Evolutionary conservation across 2,329 filamentous ascomycete species (phyloP), one percentile per base, ranked within the genome.

Genomic region (Colletotrichum gloeosporioides): DNA sequence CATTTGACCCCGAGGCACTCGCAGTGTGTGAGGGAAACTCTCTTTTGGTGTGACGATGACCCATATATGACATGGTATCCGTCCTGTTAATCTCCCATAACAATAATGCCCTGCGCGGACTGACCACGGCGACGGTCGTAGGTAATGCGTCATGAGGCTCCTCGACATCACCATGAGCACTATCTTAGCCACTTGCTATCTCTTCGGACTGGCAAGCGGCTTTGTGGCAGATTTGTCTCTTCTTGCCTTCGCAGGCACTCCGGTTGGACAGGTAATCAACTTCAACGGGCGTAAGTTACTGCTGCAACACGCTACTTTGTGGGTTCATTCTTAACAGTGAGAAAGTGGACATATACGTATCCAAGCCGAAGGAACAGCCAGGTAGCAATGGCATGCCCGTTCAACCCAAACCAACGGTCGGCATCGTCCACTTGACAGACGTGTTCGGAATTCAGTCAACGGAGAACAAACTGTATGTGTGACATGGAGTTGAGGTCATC

Each of bases 371-470:
- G 6, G 71, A 74, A 8, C 59, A 69, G 16, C 16, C 57, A 22
- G 70, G 27, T 27, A 27, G n/a, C 8, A 71, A 49, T 13, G 55
- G 29, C 2, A 44, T 32, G 6, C 32, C 32, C 6, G n/a, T 13
- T 8, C 7, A n/a, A 25, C 25, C 18, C 12, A 72, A 44, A 4
- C 69, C 34, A 25, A 27, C 29, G 1, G 36, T 49, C 10, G 74
- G 70, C 3, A 59, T 76, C n/a, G 31, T 76, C 18, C 22, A 69
- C 13, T 57, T 87, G 7, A 80, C 85, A 59, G 85, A 87, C 71
- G 80, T 86, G 66, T 82, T 81, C 36, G 83, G 84, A 72, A 82
- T 87, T 69, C 85, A 82, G 79, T 80, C 77, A 12, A 39, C 34
- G 1, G 70, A 77, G 36, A 79, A 78, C 68, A 77, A 71, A 36